Conservation (phyloP, 2,329 filamentous ascomycete species). For the Aspergillus latus region DNA sequence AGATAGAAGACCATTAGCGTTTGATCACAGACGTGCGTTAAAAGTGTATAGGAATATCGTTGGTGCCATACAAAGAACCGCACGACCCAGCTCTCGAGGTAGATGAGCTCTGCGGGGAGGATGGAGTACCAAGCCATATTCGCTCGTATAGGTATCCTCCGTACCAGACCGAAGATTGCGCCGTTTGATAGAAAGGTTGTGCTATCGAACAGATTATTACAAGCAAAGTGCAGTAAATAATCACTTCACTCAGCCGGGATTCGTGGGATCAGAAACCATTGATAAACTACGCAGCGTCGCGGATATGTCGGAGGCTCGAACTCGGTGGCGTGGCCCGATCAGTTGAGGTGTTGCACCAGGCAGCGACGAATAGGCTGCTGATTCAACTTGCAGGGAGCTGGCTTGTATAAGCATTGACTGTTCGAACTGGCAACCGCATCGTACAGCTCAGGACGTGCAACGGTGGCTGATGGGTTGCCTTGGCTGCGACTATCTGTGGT, state of each 20-base stretch:
- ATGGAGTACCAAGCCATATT: slow-evolving; percentile 66
- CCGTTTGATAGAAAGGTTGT: background rate
- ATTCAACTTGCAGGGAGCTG: background rate
- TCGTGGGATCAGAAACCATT: background rate
- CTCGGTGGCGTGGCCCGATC: background rate
- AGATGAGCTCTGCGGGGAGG: slow-evolving; percentile 58
- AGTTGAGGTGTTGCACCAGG: background rate
- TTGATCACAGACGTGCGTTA: background rate
- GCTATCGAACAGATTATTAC: background rate
- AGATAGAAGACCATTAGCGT: background rate
- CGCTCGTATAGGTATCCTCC: background rate
- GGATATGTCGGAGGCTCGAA: background rate
- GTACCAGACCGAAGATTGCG: background rate
- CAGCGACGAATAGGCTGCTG: slow-evolving; percentile 1
- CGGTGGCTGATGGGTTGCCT: background rate
- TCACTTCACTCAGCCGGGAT: background rate
- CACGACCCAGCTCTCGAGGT: slow-evolving; percentile 62
- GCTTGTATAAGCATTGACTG: background rate
- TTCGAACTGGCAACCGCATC: slow-evolving; percentile 11
- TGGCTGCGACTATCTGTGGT: background rate
- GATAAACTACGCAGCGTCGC: background rate
- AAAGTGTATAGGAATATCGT: background rate
- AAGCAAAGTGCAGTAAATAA: background rate
- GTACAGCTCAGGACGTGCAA: background rate
- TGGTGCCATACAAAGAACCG: slow-evolving; percentile 58